Evolutionary conservation across 2,329 filamentous ascomycete genomes (phyloP), one percentile per base, ranked within the genome.

Genomic region (Calonectria pauciramosa): DNA sequence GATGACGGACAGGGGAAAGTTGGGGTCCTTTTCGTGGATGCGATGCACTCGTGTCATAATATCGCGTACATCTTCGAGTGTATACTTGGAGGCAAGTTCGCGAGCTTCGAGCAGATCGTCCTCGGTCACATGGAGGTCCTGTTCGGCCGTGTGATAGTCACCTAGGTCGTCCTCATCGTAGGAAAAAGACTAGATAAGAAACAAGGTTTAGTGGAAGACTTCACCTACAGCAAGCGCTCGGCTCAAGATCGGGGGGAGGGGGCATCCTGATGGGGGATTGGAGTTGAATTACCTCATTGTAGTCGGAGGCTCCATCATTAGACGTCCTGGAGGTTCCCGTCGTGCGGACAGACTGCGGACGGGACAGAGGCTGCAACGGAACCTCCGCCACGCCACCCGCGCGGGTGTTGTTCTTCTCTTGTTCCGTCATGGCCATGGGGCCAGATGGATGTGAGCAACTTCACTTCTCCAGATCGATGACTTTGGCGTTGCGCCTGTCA

Each of bases 71-170:
- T 87, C 85, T n/a, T 86, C 85, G 56, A 86, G 85, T 23, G 83
- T 86, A 74, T 86, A 85, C 75, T 83, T 84, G 66, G 83, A 84
- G 68, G 87, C 87, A 52, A 87, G 81, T 73, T 87, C 86, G 76
- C 86, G 86, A 68, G 87, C 87, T 78, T 88, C 85, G 69, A 86
- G 84, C 11, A 88, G 82, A 74, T 88, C 87, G 60, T 87, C 84
- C 76, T 88, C 86, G 60, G 87, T 88, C 38, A 87, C 86, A 74
- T 88, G 87, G 70, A 88, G 84, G 71, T 85, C 83, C 70, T 86
- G 84, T 76, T 85, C 84, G 32, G 84, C 80, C 9, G 76, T 74
- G 32, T 79, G 80, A 67, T 82, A 81, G 66, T 84, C 81, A 75
- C 75, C 79, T 30, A 83, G 74, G 56, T 84, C 84, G 77, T 86